Conservation (phyloP, 2,329 filamentous ascomycete species). For the Cladosporium sp. region DNA sequence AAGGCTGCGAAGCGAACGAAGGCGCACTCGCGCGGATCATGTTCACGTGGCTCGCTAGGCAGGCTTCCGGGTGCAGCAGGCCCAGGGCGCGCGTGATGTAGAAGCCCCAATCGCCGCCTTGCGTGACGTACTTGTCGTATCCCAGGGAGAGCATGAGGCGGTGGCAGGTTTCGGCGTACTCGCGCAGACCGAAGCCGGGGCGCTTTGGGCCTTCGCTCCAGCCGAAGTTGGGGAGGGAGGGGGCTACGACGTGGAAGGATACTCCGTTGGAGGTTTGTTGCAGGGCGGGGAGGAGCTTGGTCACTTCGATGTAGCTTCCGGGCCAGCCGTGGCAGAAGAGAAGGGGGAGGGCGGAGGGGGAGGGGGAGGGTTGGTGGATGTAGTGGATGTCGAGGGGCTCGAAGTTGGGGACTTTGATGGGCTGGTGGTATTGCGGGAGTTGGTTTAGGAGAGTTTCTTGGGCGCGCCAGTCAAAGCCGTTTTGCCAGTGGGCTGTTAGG, state of each 20-base stretch:
- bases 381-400: slow-evolving; percentile 60
- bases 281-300: slow-evolving; percentile 53
- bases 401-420: slow-evolving; percentile 54
- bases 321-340: slow-evolving; percentile 67
- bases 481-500: slow-evolving; percentile 54
- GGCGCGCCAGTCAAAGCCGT: slow-evolving; percentile 56
- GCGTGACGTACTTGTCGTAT: slow-evolving; percentile 54
- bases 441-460: slow-evolving; percentile 56
- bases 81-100: slow-evolving; percentile 60
- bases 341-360: slow-evolving; percentile 55
- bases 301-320: slow-evolving; percentile 63
- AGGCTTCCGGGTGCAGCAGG: slow-evolving; percentile 52
- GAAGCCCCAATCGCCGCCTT: slow-evolving; percentile 67
- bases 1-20: slow-evolving; percentile 47
- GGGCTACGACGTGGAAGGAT: slow-evolving; percentile 50
- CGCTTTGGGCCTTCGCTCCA: slow-evolving; percentile 48
- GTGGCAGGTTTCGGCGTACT: slow-evolving; percentile 62
- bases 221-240: slow-evolving; percentile 53
- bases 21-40: slow-evolving; percentile 51
- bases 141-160: slow-evolving; percentile 66
- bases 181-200: slow-evolving; percentile 53
- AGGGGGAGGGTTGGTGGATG: slow-evolving; percentile 52
- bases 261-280: slow-evolving; percentile 36
- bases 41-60: slow-evolving; percentile 60
- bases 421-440: slow-evolving; percentile 55